Evolutionary conservation across 164 flowering plant genomes (phyloP).

Genomic region (Nelumbo lutea): DNA sequence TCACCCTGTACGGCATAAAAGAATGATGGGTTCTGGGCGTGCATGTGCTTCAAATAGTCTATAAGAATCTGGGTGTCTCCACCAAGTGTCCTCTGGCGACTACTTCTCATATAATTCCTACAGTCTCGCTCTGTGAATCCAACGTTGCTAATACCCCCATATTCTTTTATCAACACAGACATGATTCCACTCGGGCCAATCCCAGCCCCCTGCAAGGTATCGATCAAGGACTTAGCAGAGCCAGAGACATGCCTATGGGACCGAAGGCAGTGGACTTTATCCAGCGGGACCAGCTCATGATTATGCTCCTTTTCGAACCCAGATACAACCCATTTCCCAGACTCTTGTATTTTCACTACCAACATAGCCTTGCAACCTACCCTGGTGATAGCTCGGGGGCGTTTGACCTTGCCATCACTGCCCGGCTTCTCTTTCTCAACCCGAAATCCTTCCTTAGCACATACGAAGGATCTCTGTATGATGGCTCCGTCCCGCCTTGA

Average conservation of each 20-base stretch:
- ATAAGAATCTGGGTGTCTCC: slow-evolving; percentile 68
- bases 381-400: slow-evolving; percentile 39
- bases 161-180: slow-evolving; percentile 69
- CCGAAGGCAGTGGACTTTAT: slow-evolving; percentile 70
- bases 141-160: slow-evolving; percentile 68
- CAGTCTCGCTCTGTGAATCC: slow-evolving; percentile 84
- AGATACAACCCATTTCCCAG: slow-evolving; percentile 73
- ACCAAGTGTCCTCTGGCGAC: slow-evolving; percentile 54
- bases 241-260: slow-evolving; percentile 80
- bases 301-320: slow-evolving; percentile 70
- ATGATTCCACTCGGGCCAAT: slow-evolving; percentile 73
- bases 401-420: slow-evolving; percentile 21
- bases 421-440: slow-evolving; percentile 18
- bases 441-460: slow-evolving; percentile 46
- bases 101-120: slow-evolving; percentile 71
- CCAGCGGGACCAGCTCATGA: slow-evolving; percentile 69
- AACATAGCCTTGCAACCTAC: slow-evolving; percentile 74
- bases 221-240: slow-evolving; percentile 70
- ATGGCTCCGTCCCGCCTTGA: slow-evolving; percentile 41
- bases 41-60: slow-evolving; percentile 51
- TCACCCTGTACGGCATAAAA: slow-evolving; percentile 40
- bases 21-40: slow-evolving; percentile 35
- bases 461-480: slow-evolving; percentile 36
- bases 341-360: slow-evolving; percentile 57
- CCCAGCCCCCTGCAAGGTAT: slow-evolving; percentile 75